Conservation (phyloP, 805 yeast genomes). For the Yarrowia phangngaensis region DNA sequence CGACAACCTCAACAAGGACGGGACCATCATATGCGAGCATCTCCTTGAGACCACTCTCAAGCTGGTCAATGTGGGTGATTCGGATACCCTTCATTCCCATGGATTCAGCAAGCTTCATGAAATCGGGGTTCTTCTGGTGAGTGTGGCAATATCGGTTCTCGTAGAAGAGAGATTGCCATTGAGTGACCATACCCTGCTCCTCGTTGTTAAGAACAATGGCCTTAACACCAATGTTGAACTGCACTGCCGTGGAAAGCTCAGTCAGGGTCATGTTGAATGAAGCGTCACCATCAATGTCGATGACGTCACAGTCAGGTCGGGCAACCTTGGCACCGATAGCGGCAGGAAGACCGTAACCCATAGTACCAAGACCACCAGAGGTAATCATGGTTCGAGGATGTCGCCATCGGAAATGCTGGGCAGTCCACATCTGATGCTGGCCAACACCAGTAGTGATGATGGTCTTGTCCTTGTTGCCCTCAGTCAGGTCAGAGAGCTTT, state of each 20-base stretch:
- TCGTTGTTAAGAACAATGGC: conserved; percentile 87
- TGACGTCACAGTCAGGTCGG: conserved; percentile 88
- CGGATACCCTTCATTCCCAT: conserved; percentile 87
- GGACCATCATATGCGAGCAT: conserved; percentile 80
- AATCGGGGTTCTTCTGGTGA: conserved; percentile 92
- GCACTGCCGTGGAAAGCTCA: conserved; percentile 91
- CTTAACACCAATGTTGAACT: conserved; percentile 87
- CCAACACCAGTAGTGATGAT: conserved; percentile 98
- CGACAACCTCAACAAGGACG: conserved; percentile 81
- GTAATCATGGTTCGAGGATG: conserved; percentile 90
- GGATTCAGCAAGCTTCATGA: conserved; percentile 86
- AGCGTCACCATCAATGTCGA: conserved; percentile 98
- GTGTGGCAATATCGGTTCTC: conserved; percentile 98
- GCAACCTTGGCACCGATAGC: conserved; percentile 99
- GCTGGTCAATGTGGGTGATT: conserved; percentile 63
- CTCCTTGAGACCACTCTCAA: conserved; percentile 55
- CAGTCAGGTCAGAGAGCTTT: conserved; percentile 72
- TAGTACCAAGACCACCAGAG: conserved; percentile 98
- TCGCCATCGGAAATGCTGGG: conserved; percentile 94
- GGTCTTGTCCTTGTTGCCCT: conserved; percentile 61
- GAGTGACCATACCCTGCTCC: conserved; percentile 99
- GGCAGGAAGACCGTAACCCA: conserved; percentile 97
- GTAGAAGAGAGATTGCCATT: conserved; percentile 97
- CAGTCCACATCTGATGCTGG: conserved; percentile 99
- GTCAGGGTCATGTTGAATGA: conserved; percentile 97